These are phyloP conservation scores for Termitomyces sp. DNA, from an alignment of 768 basidiomycete species.

Conservation along the genomic window DNA sequence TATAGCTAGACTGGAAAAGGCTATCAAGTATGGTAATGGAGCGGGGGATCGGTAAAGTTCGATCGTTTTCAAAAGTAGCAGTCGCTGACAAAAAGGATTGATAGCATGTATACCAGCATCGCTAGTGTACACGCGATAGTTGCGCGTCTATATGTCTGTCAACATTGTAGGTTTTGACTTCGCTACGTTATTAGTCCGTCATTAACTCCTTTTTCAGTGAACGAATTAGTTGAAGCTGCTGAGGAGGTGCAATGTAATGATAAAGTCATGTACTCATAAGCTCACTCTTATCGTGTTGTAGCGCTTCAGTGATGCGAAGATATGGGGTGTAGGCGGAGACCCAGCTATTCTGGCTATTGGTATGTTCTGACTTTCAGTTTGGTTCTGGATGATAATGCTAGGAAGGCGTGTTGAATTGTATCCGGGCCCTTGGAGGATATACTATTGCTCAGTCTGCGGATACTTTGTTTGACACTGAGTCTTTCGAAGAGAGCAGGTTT, in stretches of 20 bases:
- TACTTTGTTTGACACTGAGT: slow-evolving; percentile 55
- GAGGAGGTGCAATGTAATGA: slow-evolving; percentile 46
- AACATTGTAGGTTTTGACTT: slow-evolving; percentile 43
- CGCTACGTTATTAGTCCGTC: background rate
- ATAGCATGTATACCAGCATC: slow-evolving; percentile 58
- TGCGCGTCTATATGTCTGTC: slow-evolving; percentile 52
- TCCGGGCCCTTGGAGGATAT: slow-evolving; percentile 59
- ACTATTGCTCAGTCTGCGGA: slow-evolving; percentile 43
- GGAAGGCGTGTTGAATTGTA: slow-evolving; percentile 52
- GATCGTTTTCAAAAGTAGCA: background rate
- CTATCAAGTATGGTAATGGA: slow-evolving; percentile 58
- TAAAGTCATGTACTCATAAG: background rate
- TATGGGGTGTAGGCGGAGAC: slow-evolving; percentile 52
- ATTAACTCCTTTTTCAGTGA: slow-evolving; percentile 37
- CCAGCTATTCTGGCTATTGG: slow-evolving; percentile 48
- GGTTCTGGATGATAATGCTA: background rate
- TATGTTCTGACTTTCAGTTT: slow-evolving; percentile 19
- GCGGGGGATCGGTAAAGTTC: slow-evolving; percentile 55
- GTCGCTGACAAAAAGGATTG: background rate
- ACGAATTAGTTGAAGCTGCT: slow-evolving; percentile 47
- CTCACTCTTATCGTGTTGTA: slow-evolving; percentile 17
- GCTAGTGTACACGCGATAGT: slow-evolving; percentile 49
- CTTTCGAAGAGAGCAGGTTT: slow-evolving; percentile 52
- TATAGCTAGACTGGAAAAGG: slow-evolving; percentile 52
- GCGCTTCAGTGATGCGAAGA: slow-evolving; percentile 49